Conservation (phyloP, 2,329 filamentous ascomycete genomes). For the Exophiala calicioides region DNA sequence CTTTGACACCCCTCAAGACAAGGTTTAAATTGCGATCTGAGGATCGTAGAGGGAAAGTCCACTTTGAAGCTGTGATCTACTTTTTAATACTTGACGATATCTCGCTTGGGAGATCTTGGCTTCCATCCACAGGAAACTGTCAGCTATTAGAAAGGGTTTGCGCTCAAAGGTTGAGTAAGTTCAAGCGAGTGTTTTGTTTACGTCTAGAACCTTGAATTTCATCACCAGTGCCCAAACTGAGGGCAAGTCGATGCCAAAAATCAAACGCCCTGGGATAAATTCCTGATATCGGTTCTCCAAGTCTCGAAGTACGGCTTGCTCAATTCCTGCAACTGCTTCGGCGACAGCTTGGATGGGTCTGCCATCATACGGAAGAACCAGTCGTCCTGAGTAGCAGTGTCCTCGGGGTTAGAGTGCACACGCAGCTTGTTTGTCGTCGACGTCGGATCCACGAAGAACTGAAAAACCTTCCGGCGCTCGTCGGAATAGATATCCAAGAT, state of each 20-base stretch:
- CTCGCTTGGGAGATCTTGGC: no score
- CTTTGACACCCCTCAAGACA: conserved; percentile 13
- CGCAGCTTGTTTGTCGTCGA: conserved; percentile 20
- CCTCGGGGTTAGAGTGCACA: conserved; percentile 6
- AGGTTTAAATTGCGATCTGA: no score
- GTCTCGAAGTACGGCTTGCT: conserved; percentile 15
- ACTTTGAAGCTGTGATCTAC: no score
- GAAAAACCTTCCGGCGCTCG: conserved; percentile 19
- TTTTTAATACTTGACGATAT: no score
- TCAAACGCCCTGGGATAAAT: background rate
- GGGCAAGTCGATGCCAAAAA: no score
- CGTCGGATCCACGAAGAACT: conserved; percentile 17
- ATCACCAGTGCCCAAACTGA: no score
- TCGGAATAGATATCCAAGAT: conserved; percentile 14
- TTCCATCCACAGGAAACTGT: no score
- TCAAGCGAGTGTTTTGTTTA: no score
- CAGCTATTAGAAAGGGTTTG: no score
- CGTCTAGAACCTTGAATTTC: no score
- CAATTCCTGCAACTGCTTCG: conserved; percentile 6
- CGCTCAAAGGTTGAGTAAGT: no score
- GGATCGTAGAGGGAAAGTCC: no score
- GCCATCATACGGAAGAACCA: conserved; percentile 13
- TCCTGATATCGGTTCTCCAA: conserved; percentile 18
- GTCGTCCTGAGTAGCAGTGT: conserved; percentile 15
- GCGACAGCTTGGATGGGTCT: background rate